A percentile compares a stretch with the other conserved stretches of the same genome.
Conservation (phyloP, 2,329 filamentous ascomycete species). For the Colletotrichum sp. region DNA sequence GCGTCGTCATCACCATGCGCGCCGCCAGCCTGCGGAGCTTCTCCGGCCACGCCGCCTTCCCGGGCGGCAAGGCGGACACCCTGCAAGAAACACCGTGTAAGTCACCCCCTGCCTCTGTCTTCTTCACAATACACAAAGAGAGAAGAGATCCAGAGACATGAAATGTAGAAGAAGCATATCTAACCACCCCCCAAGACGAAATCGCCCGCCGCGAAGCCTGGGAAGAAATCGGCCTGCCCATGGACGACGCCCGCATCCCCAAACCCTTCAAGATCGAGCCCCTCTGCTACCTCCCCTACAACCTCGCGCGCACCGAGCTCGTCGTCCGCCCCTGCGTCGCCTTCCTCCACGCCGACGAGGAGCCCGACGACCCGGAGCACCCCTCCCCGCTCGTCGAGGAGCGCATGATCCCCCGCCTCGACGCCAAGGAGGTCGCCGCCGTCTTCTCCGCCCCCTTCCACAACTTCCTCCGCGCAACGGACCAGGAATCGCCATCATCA, state of each 20-base stretch:
- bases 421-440: conserved; percentile 90
- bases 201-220: conserved; percentile 89
- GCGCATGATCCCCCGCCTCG: conserved; percentile 77
- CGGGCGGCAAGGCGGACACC: conserved; percentile 75
- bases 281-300: conserved; percentile 82
- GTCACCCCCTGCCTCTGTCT: conserved; percentile 19
- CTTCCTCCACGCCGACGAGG: conserved; percentile 71
- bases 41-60: conserved; percentile 87
- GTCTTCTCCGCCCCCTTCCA: conserved; percentile 91
- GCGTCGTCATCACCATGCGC: conserved; percentile 73
- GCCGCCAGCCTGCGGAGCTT: conserved; percentile 68
- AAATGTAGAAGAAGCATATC: background rate
- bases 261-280: conserved; percentile 84
- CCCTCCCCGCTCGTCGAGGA: conserved; percentile 61
- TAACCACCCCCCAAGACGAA: conserved; percentile 59
- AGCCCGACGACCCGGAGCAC: conserved; percentile 24
- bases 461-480: conserved; percentile 73
- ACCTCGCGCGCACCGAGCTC: conserved; percentile 74
- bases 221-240: conserved; percentile 91
- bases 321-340: conserved; percentile 79
- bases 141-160: background rate
- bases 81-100: conserved; percentile 65
- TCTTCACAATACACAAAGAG: background rate
- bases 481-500: conserved; percentile 50
- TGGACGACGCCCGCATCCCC: conserved; percentile 71